Evolutionary conservation across 2,329 filamentous ascomycete species (phyloP), one percentile per base, ranked within the genome.

Genomic region (Nemania serpens): DNA sequence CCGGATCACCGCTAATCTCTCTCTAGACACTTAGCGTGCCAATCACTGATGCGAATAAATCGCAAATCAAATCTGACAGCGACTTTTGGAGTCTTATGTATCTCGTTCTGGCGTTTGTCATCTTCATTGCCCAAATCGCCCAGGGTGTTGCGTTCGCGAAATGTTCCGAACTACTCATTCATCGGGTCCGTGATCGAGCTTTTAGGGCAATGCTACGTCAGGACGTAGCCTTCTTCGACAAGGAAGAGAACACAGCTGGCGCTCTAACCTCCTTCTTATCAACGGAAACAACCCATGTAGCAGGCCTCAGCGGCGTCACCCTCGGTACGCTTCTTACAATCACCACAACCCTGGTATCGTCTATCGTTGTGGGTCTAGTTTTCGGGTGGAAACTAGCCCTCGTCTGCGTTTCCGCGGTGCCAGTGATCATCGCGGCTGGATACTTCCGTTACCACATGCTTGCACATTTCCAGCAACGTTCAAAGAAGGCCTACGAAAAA

Each of bases 61-160:
- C 73, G 33, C 75, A 86, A 55, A 81, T 96, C 54, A 85, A 88
- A 66, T 79, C 82, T 17, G 84, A 94, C 61, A 88, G 90, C 18
- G 86, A 92, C 71, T 97, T 97, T 74, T 97, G 92, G 92, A 88
- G 87, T 58, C 78, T 88, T 69, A 96, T 97, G 92, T 97, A 89
- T 75, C 82, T 93, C 65, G 93, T 96, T 84, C 81, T 97, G 56
- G 93, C 87, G 2, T 75, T 92, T 55, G 86, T 90, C 10, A 85
- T 90, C 71, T 85, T 96, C 61, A 74, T 93, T 55, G 81, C 88
- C 5, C 92, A 90, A 69, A 75, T 83, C 18, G 75, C 78, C 5
- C 90, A 94, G 70, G 92, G 92, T 52, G 70, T 90, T 53, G 80
- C 88, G 2, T 93, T 98, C 68, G 93, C 92, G 17, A 88, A 87